phyloP scores from a whole-genome alignment of 306 rosid species.

The Calophaca sinica region DNA sequence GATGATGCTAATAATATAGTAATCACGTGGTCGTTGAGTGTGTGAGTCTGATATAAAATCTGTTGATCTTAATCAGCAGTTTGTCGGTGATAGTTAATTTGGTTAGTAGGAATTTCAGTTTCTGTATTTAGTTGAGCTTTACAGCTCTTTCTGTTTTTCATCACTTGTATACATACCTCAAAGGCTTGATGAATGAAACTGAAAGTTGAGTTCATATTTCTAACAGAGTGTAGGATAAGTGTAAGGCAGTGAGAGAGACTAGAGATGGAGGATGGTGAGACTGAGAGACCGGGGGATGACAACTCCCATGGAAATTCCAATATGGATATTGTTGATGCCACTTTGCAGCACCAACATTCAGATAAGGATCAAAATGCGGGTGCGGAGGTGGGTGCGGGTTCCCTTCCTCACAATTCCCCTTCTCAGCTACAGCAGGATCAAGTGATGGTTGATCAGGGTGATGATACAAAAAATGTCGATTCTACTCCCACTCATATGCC shows the following conservation, averaged over 20 bases:
- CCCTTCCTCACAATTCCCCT: conserved; percentile 35
- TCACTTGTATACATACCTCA: background rate
- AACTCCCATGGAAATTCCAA: conserved; percentile 39
- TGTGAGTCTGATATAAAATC: background rate
- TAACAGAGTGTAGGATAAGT: conserved; percentile 25
- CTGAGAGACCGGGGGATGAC: conserved; percentile 30
- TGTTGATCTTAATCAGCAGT: too few species aligned
- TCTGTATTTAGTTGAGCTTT: background rate
- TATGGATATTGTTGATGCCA: conserved; percentile 45
- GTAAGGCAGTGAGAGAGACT: background rate
- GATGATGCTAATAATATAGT: too few species aligned
- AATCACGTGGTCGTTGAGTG: too few species aligned
- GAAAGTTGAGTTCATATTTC: background rate
- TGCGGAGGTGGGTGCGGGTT: background rate
- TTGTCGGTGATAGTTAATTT: background rate
- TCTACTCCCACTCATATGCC: conserved; percentile 34
- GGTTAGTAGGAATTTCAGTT: too few species aligned
- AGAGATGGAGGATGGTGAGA: conserved; percentile 53
- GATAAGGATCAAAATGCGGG: conserved; percentile 42
- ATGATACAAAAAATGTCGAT: conserved; percentile 34
- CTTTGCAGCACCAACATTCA: conserved; percentile 17
- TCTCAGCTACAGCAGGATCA: conserved; percentile 46
- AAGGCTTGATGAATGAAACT: background rate
- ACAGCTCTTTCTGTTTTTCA: background rate
- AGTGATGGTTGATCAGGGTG: conserved; percentile 47